Conservation (phyloP, 306 rosid genomes). For the Malus orientalis region DNA sequence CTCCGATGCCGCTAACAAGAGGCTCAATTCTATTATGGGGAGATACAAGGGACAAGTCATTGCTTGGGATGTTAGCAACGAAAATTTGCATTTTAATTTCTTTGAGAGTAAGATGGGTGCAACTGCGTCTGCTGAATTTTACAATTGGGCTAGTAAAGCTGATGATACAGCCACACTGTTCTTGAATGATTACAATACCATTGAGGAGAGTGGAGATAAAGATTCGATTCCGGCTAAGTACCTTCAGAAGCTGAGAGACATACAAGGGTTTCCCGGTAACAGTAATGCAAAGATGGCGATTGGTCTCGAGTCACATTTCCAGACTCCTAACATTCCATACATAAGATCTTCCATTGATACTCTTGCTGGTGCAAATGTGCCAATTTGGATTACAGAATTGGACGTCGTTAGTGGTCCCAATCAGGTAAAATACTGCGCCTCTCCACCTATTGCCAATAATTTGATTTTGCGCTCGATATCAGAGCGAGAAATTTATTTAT, state of each 20-base stretch:
- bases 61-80: conserved; percentile 81
- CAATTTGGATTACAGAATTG: conserved; percentile 74
- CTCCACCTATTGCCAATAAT: background rate
- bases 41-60: conserved; percentile 52
- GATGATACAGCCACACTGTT: conserved; percentile 44
- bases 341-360: conserved; percentile 61
- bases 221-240: conserved; percentile 33
- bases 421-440: conserved; percentile 33
- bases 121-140: conserved; percentile 27
- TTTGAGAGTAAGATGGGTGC: conserved; percentile 44
- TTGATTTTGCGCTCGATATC: background rate
- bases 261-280: conserved; percentile 26
- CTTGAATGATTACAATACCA: conserved; percentile 64
- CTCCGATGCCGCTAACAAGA: conserved; percentile 19
- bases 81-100: conserved; percentile 49
- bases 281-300: conserved; percentile 28
- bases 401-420: conserved; percentile 38
- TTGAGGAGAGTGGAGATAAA: conserved; percentile 48
- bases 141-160: conserved; percentile 27
- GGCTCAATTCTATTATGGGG: conserved; percentile 38
- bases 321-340: conserved; percentile 41
- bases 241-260: conserved; percentile 39
- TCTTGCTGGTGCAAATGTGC: conserved; percentile 49
- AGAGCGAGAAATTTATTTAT: background rate
- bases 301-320: conserved; percentile 69